Evolutionary conservation across 108 stramenopile genomes (phyloP), one percentile per base, ranked within the genome.

Genomic region (Pseudonitzschia multiseries): DNA sequence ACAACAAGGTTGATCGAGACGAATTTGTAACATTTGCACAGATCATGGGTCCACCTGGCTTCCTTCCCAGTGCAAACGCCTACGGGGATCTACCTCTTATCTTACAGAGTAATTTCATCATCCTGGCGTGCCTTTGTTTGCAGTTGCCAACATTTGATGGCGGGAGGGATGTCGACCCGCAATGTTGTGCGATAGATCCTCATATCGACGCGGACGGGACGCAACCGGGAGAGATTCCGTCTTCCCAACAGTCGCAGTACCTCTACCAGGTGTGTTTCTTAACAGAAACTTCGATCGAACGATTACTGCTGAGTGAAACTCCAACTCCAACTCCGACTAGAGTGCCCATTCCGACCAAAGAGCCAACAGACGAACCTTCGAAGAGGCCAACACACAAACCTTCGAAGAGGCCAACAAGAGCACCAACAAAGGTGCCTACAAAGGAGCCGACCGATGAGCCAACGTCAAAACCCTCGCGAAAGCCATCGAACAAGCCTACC

Each of bases 101-200:
- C 57, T 68, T 74, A 29, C 54, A 66, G 57, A 57, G 65, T 27
- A 77, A 69, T 60, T 84, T 87, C 64, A 28, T 70, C 0, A 60
- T 57, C 24, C 51, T 83, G 73, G 64, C 83, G 17, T 87, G 83
- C 65, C 57, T 87, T 29, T 87, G 86, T 74, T 57, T 79, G 43
- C 77, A 78, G 66, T 24, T 29, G n/a, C 59, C 56, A 9, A 62
- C 26, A 43, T 68, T 20, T 59, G 54, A 52, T 21, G 53, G 62
- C 17, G 42, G n/a, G 10, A 52, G 17, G 12, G 78, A 31, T 10
- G 59, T 50, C 15, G 73, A 66, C 42, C 46, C 64, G 20, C 15
- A 73, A n/a, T 86, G 86, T 65, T 83, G 83, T 68, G 66, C 77
- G 0, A 77, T 78, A 31, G 54, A 74, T 46, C 81, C 82, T 31